phyloP scores from a whole-genome alignment of 1,284 basidiomycete genomes.

The Singerocomus inundabilis region DNA sequence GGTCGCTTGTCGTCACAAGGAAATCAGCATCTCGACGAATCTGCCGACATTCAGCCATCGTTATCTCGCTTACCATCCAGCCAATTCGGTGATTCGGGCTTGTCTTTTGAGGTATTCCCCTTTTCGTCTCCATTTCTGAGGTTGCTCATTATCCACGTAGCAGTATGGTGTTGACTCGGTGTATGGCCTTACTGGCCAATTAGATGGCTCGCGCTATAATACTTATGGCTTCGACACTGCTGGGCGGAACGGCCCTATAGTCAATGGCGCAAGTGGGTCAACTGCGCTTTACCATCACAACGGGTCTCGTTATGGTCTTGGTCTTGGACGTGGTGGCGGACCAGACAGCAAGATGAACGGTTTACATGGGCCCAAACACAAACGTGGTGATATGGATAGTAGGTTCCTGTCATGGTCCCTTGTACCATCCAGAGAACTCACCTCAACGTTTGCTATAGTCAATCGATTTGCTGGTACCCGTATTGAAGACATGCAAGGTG shows the following conservation, averaged over 20 bases:
- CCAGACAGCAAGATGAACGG: slow-evolving; percentile 82
- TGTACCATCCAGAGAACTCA: slow-evolving; percentile 3
- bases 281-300: slow-evolving; percentile 80
- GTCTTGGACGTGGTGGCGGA: slow-evolving; percentile 50
- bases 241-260: slow-evolving; percentile 38
- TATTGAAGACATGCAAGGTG: slow-evolving; percentile 93
- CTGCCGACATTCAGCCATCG: slow-evolving; percentile 64
- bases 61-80: slow-evolving; percentile 62
- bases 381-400: slow-evolving; percentile 89
- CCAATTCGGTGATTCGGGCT: slow-evolving; percentile 58
- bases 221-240: slow-evolving; percentile 63
- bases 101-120: slow-evolving; percentile 50
- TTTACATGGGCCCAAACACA: slow-evolving; percentile 88
- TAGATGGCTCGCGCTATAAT: slow-evolving; percentile 58
- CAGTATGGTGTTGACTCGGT: slow-evolving; percentile 61
- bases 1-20: slow-evolving; percentile 59
- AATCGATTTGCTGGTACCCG: slow-evolving; percentile 94
- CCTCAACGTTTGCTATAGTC: slow-evolving; percentile 45
- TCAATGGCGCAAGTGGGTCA: slow-evolving; percentile 63
- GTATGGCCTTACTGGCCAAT: slow-evolving; percentile 51
- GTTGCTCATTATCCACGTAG: slow-evolving; percentile 26
- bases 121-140: neutral
- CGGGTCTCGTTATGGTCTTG: slow-evolving; percentile 72
- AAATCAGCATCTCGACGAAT: slow-evolving; percentile 47
- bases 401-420: slow-evolving; percentile 52